Evolutionary conservation across 1,284 basidiomycete genomes (phyloP), one percentile per base, ranked within the genome.

Genomic region (Rhodotorula mucilaginosa): DNA sequence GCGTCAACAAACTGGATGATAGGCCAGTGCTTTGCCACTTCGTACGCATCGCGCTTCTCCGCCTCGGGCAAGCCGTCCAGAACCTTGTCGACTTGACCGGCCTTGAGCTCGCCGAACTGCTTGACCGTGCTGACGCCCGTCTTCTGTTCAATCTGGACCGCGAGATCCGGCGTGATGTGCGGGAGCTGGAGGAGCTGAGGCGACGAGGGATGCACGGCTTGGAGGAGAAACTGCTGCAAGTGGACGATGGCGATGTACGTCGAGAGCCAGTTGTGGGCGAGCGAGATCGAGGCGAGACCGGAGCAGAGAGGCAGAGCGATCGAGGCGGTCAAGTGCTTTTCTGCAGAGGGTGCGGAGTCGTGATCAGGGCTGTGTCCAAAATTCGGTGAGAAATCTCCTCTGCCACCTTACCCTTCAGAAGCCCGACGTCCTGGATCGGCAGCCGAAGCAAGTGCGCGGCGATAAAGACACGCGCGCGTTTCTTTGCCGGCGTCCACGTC

Each of bases 191-290:
- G 87, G 29, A 90, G 84, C 49, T 82, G 85, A 70, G 83, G 80
- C 70, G 61, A 77, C 10, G 70, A 68, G 7, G 90, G 89, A 15
- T 89, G 86, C 21, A 96, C 83, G 0, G 93, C 96, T 82, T 99
- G 97, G 0, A 89, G 86, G 59, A 99, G 84, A 80, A 89, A 88
- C 21, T 92, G 88, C 73, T 95, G 90, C 26, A 99, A 84, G 61
- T 89, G 88, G 87, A 96, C 91, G 73, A 90, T 85, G 46, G 87
- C 84, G 47, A 93, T 83, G 0, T 92, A 89, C 1, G 93, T 89
- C 18, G 86, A 80, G n/a, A 98, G 87, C 94, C 95, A 99, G 80
- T 89, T 94, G 79, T 94, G 92, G 0, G 94, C 87, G 31, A 91
- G 86, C 0, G 90, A 85, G 78, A 98, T 92, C 76, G 89, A 90